These are phyloP conservation scores for Sporothrix humicola DNA, from an alignment of 2,329 filamentous ascomycete genomes.

Conservation along the genomic window DNA sequence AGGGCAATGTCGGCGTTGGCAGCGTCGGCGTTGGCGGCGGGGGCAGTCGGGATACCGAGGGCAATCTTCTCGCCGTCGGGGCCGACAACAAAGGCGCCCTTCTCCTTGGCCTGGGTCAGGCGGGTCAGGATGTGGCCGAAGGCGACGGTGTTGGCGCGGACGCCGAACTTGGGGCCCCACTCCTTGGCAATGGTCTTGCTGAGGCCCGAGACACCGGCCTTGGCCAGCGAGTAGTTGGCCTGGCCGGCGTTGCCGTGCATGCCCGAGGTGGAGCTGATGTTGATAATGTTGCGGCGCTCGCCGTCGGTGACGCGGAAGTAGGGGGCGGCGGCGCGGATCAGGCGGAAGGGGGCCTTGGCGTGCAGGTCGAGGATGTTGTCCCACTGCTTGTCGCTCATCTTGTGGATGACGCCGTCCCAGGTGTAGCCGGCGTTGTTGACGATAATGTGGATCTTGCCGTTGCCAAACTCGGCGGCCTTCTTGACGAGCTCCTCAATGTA, in stretches of 20 bases:
- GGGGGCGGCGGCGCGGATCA: conserved; percentile 78
- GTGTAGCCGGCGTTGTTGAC: conserved; percentile 93
- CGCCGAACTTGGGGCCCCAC: conserved; percentile 84
- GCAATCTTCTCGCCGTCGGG: conserved; percentile 77
- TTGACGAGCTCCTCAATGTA: conserved; percentile 77
- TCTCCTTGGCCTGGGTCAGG: conserved; percentile 83
- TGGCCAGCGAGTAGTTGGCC: conserved; percentile 84
- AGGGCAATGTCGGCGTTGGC: conserved; percentile 75
- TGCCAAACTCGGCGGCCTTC: conserved; percentile 77
- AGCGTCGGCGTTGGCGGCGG: conserved; percentile 49
- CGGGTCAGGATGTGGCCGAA: conserved; percentile 83
- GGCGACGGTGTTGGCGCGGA: conserved; percentile 81
- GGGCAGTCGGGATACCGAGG: conserved; percentile 72
- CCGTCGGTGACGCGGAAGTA: conserved; percentile 89
- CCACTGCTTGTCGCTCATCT: conserved; percentile 92
- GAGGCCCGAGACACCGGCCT: conserved; percentile 80
- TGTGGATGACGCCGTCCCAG: conserved; percentile 92
- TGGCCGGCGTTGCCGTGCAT: conserved; percentile 90
- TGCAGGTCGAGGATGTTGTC: conserved; percentile 85
- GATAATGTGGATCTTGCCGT: conserved; percentile 87
- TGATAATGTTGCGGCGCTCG: conserved; percentile 78
- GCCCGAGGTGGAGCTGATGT: conserved; percentile 81
- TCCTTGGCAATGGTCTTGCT: conserved; percentile 92
- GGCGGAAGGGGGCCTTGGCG: conserved; percentile 83
- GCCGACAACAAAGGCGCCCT: conserved; percentile 77